Percentiles rank a stretch among this genome's conserved stretches.
Evolutionary conservation across 371 early-diverging fungal species (phyloP).

Genomic region (Gilbertella persicaria): DNA sequence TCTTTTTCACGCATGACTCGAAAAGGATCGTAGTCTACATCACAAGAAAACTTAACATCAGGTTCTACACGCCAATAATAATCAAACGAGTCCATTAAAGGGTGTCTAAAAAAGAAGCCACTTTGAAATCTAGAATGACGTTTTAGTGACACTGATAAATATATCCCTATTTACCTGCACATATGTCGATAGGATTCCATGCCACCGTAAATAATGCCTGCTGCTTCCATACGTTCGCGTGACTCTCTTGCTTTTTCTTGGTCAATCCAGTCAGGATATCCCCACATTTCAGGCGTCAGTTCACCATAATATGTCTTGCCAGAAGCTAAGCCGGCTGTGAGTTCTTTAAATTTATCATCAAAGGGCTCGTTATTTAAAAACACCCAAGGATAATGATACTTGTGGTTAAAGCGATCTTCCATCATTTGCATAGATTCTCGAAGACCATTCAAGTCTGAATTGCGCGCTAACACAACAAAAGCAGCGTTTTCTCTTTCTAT

Average conservation of each 20-base stretch:
- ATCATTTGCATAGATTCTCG: constrained; percentile 63
- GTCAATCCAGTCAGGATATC: constrained; percentile 67
- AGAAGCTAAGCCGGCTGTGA: constrained; percentile 52
- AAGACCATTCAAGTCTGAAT: constrained; percentile 71
- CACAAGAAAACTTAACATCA: constrained; percentile 85
- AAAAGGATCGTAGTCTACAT: constrained; percentile 93
- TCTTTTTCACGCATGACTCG: constrained; percentile 74
- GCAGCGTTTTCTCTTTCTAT: constrained; percentile 55
- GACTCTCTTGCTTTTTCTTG: constrained; percentile 54
- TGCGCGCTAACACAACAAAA: constrained; percentile 62
- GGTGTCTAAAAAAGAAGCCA: constrained; percentile 81
- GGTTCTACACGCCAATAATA: constrained; percentile 99
- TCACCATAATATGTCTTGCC: constrained; percentile 60
- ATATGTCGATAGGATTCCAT: constrained; percentile 91
- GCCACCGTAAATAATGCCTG: constrained; percentile 81
- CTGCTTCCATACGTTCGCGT: constrained; percentile 55
- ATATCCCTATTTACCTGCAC: constrained; percentile 67
- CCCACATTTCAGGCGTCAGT: constrained; percentile 67
- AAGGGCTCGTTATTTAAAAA: constrained; percentile 73
- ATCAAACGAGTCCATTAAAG: constrained; percentile 66
- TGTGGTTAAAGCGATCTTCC: constrained; percentile 74
- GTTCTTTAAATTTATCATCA: constrained; percentile 47
- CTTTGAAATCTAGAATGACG: constrained; percentile 51
- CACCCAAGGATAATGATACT: constrained; percentile 79
- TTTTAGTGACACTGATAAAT: no score